Evolutionary conservation across 345 rosid genomes (phyloP), one percentile per base, ranked within the genome.

Genomic region (Streptanthus diversifolius): DNA sequence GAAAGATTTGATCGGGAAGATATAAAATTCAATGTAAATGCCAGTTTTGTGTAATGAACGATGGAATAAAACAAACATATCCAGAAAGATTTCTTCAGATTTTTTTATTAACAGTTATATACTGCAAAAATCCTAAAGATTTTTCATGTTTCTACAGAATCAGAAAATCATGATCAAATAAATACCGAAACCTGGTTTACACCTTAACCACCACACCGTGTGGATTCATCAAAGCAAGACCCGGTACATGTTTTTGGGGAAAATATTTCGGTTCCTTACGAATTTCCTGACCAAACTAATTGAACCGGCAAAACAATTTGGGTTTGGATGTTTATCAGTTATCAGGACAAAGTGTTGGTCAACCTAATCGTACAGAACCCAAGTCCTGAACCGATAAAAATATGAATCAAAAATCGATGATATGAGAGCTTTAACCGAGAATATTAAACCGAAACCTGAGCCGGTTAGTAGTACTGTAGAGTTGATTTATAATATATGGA

Each of bases 401-500:
- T 4, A 9, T 1, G 2, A 30, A 30, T 0, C 8, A 47, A 47
- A 27, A 27, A 3, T 1, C 52, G 52, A 45, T 18, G 8, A 45
- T 8, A 47, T 5, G 14, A 49, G 2, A 51, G 9, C 2, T 24
- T 21, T 4, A 48, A 74, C 52, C 53, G 62, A 51, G 39, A 37
- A 51, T 49, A 0, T 10, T 51, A 60, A 68, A 68, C 79, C 74
- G 74, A 53, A 52, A 68, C 33, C 12, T 0, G 18, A 68, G 18
- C 70, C 74, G 79, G 79, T 76, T 75, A 40, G 17, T 5, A 58
- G 1, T 7, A 47, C 3, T 62, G 59, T 60, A 40, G 22, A 48
- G 74, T 17, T 3, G 39, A 49, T 22, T 22, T 51, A 24, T 24
- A 51, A 11, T 12, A 30, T 17, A 22, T 7, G 55, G 69, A 52